These are phyloP conservation scores for Colletotrichum abscissum DNA, from an alignment of 2,329 filamentous ascomycete genomes.

Conservation along the genomic window DNA sequence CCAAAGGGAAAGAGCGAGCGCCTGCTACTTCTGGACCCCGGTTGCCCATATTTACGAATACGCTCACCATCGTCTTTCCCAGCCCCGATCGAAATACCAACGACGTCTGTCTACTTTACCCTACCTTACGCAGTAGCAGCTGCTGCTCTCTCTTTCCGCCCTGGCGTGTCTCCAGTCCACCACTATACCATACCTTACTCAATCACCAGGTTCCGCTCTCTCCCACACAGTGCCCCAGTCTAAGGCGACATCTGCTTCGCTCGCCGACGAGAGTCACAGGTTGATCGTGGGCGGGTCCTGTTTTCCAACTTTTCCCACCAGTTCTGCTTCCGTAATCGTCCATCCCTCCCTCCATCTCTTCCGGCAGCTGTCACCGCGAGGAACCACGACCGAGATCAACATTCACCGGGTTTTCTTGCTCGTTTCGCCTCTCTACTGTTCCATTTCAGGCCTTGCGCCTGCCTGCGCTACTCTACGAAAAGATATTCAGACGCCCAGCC, in stretches of 20 bases:
- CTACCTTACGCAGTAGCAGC: neutral
- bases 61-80: neutral
- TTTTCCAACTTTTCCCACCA: neutral
- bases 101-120: neutral
- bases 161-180: neutral
- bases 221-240: neutral
- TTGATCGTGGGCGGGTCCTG: conserved; percentile 24
- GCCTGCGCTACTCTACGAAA: neutral
- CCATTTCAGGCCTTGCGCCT: conserved; percentile 10
- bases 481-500: too few species aligned
- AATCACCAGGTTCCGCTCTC: neutral
- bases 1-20: neutral
- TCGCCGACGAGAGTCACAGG: neutral
- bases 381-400: conserved; percentile 6
- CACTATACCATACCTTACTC: neutral
- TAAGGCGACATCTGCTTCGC: neutral
- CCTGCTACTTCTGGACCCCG: neutral
- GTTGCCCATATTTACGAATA: neutral
- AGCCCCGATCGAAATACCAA: neutral
- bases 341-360: conserved; percentile 2
- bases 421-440: neutral
- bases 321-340: conserved; percentile 29
- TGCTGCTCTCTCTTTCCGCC: neutral
- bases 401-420: neutral
- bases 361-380: neutral